These are phyloP conservation scores for Litsea cubeba DNA, from an alignment of 164 flowering plant genomes.

Conservation along the genomic window DNA sequence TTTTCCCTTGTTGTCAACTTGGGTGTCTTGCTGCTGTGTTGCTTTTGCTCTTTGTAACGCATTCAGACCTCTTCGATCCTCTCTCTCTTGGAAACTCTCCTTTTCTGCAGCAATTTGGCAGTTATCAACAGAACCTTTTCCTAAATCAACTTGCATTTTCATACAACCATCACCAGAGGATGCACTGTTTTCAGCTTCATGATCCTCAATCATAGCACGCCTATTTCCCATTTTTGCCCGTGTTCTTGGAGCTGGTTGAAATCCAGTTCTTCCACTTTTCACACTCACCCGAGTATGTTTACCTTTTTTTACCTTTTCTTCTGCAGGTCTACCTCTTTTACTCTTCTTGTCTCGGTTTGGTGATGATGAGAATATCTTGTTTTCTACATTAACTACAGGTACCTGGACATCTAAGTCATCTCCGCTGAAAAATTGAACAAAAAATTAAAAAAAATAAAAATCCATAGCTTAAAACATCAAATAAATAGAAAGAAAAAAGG, in stretches of 20 bases:
- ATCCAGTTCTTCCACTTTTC: constrained; percentile 28
- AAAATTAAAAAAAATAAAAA: background rate
- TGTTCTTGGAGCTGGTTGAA: constrained; percentile 36
- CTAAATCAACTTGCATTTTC: constrained; percentile 10
- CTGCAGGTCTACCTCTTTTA: constrained; percentile 26
- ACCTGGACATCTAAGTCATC: constrained; percentile 1
- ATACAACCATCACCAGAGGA: constrained; percentile 25
- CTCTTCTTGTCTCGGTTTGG: constrained; percentile 25
- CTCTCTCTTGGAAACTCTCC: constrained; percentile 7
- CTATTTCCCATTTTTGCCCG: constrained; percentile 34
- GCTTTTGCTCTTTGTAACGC: constrained; percentile 16
- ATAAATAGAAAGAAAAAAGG: background rate
- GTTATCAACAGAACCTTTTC: constrained; percentile 7
- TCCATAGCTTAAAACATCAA: no score
- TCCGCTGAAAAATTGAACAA: constrained; percentile 2
- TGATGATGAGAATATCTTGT: constrained; percentile 9
- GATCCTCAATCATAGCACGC: constrained; percentile 45
- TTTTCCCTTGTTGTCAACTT: constrained; percentile 4
- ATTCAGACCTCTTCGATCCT: constrained; percentile 14
- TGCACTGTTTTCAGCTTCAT: constrained; percentile 40
- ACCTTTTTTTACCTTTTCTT: constrained; percentile 13
- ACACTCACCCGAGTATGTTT: constrained; percentile 28
- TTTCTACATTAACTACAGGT: constrained; percentile 1
- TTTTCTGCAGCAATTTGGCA: constrained; percentile 5
- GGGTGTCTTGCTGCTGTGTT: constrained; percentile 8